Evolutionary conservation across 306 rosid species (phyloP).

Genomic region (Quercus suber): DNA sequence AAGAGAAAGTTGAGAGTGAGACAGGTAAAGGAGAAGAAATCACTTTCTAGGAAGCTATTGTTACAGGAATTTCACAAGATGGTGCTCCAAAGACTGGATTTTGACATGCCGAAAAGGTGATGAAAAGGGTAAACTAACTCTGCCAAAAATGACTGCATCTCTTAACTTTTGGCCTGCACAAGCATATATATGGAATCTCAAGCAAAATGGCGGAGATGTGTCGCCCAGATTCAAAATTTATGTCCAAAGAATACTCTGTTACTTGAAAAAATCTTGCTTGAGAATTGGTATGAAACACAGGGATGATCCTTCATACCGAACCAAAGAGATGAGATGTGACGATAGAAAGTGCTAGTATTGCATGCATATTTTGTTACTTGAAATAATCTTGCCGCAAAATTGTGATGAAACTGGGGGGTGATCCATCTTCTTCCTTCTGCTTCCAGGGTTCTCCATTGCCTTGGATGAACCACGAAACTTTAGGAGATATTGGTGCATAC

Average conservation of each 20-base stretch:
- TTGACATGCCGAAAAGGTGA: constrained; percentile 4
- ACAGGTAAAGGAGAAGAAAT: background rate
- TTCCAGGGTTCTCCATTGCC: constrained; percentile 60
- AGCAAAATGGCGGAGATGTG: constrained; percentile 19
- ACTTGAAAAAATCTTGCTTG: background rate
- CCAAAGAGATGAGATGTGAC: background rate
- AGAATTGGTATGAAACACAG: constrained; percentile 5
- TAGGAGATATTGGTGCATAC: constrained; percentile 68
- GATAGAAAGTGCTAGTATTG: constrained; percentile 10
- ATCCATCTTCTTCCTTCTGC: constrained; percentile 58
- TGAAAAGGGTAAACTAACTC: background rate
- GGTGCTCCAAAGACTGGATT: constrained; percentile 12
- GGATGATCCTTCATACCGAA: constrained; percentile 11
- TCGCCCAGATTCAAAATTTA: constrained; percentile 1
- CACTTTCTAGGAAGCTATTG: background rate
- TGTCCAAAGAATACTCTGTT: background rate
- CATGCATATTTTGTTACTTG: constrained; percentile 35
- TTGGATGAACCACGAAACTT: constrained; percentile 72
- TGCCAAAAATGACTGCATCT: background rate
- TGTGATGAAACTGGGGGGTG: constrained; percentile 44
- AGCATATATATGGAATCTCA: constrained; percentile 10
- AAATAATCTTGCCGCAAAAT: constrained; percentile 68
- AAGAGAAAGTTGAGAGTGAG: background rate
- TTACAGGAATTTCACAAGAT: constrained; percentile 10
- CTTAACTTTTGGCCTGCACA: constrained; percentile 21